phyloP scores from a whole-genome alignment of 2,329 filamentous ascomycete genomes.

The Apiospora pterosperma region DNA sequence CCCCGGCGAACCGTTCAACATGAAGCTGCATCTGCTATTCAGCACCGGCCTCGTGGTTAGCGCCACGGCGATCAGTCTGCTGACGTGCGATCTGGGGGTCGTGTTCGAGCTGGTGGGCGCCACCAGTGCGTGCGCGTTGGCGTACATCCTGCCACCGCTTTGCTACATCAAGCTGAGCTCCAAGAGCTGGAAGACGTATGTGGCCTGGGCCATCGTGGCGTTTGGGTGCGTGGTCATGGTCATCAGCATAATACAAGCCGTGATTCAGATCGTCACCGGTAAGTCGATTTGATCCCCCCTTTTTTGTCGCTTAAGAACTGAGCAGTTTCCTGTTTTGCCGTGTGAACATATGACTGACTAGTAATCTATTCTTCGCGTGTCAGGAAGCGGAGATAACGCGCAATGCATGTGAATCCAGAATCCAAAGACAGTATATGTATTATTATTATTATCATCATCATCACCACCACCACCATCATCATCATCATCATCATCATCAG shows the following conservation, averaged over 20 bases:
- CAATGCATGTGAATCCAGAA: neutral
- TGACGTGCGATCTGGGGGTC: constrained; percentile 89
- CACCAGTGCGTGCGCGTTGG: constrained; percentile 88
- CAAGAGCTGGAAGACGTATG: constrained; percentile 68
- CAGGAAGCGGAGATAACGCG: neutral
- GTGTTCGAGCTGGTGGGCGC: constrained; percentile 97
- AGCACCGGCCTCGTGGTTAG: constrained; percentile 77
- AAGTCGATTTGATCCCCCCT: constrained; percentile 18
- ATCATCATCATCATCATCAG: neutral
- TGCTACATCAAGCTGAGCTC: constrained; percentile 94
- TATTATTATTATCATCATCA: constrained; percentile 6
- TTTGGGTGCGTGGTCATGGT: constrained; percentile 81
- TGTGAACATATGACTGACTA: neutral
- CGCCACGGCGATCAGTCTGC: constrained; percentile 72
- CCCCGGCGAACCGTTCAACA: constrained; percentile 69
- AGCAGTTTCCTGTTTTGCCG: no score
- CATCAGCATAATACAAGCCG: constrained; percentile 72
- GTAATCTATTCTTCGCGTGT: neutral
- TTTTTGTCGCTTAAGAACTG: neutral
- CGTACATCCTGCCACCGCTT: constrained; percentile 90
- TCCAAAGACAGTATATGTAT: constrained; percentile 5
- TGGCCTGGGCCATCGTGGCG: constrained; percentile 67
- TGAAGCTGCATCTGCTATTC: constrained; percentile 81
- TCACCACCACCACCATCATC: no score
- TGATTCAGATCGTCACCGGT: constrained; percentile 62